Evolutionary conservation across 2,329 filamentous ascomycete genomes (phyloP).

Genomic region (Colletotrichum cordylinicola): DNA sequence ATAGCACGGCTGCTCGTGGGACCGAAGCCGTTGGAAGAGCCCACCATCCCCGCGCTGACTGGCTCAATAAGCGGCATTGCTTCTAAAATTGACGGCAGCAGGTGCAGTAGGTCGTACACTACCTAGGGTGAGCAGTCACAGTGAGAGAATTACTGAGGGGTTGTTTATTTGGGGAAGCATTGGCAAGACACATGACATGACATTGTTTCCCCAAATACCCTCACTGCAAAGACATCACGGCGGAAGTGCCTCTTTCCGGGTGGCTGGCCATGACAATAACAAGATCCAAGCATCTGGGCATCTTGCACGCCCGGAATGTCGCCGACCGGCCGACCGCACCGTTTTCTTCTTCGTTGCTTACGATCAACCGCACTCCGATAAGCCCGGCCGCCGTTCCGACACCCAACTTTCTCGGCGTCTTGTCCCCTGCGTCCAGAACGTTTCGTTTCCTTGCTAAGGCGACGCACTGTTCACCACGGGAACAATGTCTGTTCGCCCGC

Average conservation of each 20-base stretch:
- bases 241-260: not conserved
- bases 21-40: not conserved
- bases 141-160: not conserved
- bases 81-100: not conserved
- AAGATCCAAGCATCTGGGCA: not conserved
- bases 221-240: not conserved
- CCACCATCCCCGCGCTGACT: conserved; percentile 3
- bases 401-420: not conserved
- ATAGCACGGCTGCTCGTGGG: conserved; percentile 14
- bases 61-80: conserved; percentile 13
- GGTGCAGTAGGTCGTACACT: not conserved
- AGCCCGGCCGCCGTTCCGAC: not conserved
- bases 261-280: not conserved
- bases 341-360: not conserved
- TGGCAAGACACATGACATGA: not conserved
- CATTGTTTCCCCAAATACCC: not conserved
- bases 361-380: not conserved
- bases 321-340: not conserved
- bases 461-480: not conserved
- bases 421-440: conserved; percentile 6
- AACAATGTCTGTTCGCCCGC: not conserved
- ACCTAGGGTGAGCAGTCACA: not conserved
- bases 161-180: conserved; percentile 1
- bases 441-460: conserved; percentile 9
- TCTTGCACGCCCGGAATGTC: not conserved